phyloP scores from a whole-genome alignment of 1,139 yeast genomes.

The Taphrina wiesneri region DNA sequence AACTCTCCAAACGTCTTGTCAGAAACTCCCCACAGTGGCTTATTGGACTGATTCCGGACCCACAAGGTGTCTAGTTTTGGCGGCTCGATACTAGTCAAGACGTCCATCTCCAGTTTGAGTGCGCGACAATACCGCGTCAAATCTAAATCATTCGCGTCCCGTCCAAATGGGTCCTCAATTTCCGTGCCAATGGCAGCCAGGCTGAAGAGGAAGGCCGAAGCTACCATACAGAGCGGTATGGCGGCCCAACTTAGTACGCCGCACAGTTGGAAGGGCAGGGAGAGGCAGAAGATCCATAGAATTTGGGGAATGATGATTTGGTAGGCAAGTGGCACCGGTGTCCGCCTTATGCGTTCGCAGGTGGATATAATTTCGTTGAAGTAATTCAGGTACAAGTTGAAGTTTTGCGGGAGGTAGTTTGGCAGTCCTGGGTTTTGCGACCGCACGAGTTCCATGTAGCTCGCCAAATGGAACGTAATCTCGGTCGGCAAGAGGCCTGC shows the following conservation, averaged over 20 bases:
- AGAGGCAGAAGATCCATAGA: constrained; percentile 39
- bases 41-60: constrained; percentile 4
- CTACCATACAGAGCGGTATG: constrained; percentile 38
- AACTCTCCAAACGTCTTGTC: constrained; percentile 2
- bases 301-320: constrained; percentile 39
- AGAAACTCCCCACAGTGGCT: constrained; percentile 6
- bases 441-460: constrained; percentile 17
- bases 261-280: constrained; percentile 39
- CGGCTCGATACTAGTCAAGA: constrained; percentile 23
- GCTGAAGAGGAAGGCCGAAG: constrained; percentile 39
- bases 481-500: constrained; percentile 37
- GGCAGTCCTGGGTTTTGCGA: neutral
- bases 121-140: constrained; percentile 15
- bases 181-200: constrained; percentile 39
- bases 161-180: constrained; percentile 38
- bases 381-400: neutral
- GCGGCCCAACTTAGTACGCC: constrained; percentile 38
- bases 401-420: constrained; percentile 22
- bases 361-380: constrained; percentile 18
- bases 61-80: constrained; percentile 11
- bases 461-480: constrained; percentile 27
- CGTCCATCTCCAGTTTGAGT: constrained; percentile 18
- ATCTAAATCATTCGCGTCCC: constrained; percentile 29
- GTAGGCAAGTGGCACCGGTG: constrained; percentile 40
- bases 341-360: constrained; percentile 38